Evolutionary conservation across 805 yeast species (phyloP), one percentile per base, ranked within the genome.

Genomic region (Brettanomyces bruxellensis): DNA sequence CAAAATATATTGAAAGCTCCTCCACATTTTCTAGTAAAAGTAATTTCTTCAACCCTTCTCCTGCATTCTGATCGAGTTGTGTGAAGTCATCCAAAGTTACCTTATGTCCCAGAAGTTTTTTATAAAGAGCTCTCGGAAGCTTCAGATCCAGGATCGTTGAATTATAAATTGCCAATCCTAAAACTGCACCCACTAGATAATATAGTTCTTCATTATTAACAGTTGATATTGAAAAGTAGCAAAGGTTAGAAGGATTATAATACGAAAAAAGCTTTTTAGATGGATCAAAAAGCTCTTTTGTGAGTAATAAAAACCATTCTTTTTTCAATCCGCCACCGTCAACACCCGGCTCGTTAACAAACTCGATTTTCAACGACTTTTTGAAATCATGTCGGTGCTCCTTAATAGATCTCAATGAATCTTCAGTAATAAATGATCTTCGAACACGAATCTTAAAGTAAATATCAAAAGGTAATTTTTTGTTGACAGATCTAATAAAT

Each of bases 241-340:
- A 73, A 36, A 73, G 69, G 43, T 78, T 71, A 8, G 95, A 84
- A 50, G 81, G 88, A 22, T 81, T 85, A 39, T 80, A 76, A 52
- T 78, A 76, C 7, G 66, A 58, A 50, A 93, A 81, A 61, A 89
- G 70, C 0, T 87, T 88, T 32, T 79, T 76, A 41, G 70, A 68
- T 2, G 89, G 84, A 55, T 75, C 76, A 58, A 90, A 85, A 2
- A 91, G 61, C 25, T 83, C 82, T 48, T 76, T 76, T 1, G 86
- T 80, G 37, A 93, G 67, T 37, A 90, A 64, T 42, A 79, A 69
- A 62, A 93, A 90, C 99, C 99, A 91, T 58, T 91, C 99, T 58
- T 89, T 90, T 55, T 83, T 79, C 48, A 91, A 71, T 0, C 99
- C 99, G 2, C 99, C 98, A 1, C 89, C 97, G 67, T 91, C 99